Base-by-base conservation (phyloP, 768 basidiomycete genomes). In the Suillus cothurnatus region DNA sequence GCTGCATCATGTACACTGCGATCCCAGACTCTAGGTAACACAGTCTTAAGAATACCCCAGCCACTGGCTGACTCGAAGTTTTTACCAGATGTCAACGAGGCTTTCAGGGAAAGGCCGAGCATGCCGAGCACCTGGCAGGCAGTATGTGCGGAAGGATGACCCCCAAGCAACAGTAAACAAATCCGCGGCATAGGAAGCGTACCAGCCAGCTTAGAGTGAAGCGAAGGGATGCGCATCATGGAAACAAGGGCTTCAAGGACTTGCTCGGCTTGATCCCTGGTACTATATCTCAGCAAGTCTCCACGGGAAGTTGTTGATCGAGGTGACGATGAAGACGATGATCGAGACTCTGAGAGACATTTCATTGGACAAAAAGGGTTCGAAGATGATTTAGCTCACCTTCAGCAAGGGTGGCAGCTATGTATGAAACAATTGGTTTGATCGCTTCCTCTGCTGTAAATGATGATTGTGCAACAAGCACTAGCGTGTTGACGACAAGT, bases 11-110 rank as follows among this genome's bases (percentile, higher is more conserved):
- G 89, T 17, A 95, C 87, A 21, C 75, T 80, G 9, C 78, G 73
- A 68, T 90, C 83, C 95, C 95, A 97, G 53, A 82, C 79, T 26
- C 74, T 70, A 0, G 94, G 91, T 23, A 96, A 71, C 32, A 90
- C 84, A 4, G 82, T 82, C 72, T 88, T 90, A 41, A 97, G 73
- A 3, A 91, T 81, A 55, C 82, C 87, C 91, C 94, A 97, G 11
- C 95, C 95, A 61, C 89, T 89, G 43, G 92, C 88, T 1, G 91
- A 79, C 73, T 96, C 95, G 69, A 97, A 94, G 70, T 92, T 94
- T 63, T 90, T 82, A 55, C 79, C 84, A 78, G 95, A 97, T 2
- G 88, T 84, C 12, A 83, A 72, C 0, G 88, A 87, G 34, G 81
- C 74, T 19, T 76, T 77, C 34, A 89, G 79, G 64, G 88, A 84